These are phyloP conservation scores for Xylaria hypoxylon DNA, from an alignment of 2,329 filamentous ascomycete genomes.

Conservation along the genomic window DNA sequence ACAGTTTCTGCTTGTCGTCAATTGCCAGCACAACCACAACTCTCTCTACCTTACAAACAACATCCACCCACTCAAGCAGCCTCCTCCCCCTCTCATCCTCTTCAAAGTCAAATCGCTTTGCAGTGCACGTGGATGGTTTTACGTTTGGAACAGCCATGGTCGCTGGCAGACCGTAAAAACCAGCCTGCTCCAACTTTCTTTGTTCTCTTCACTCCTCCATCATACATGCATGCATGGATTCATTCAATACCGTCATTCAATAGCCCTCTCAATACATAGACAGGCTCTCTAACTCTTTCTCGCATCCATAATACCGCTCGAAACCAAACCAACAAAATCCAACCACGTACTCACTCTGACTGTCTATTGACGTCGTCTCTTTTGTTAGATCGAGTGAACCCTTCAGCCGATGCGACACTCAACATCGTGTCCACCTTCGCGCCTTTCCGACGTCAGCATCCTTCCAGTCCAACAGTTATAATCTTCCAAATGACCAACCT, in stretches of 20 bases:
- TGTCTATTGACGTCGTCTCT: conserved; percentile 3
- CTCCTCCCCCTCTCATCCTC: too few species aligned
- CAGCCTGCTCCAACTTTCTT: conserved; percentile 40
- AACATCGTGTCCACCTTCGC: conserved; percentile 32
- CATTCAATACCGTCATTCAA: conserved; percentile 16
- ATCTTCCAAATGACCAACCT: conserved; percentile 43
- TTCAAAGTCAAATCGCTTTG: not conserved
- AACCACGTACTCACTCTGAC: not conserved
- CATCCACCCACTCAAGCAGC: not conserved
- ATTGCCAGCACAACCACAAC: conserved; percentile 28
- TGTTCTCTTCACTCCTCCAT: conserved; percentile 40
- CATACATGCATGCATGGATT: conserved; percentile 28
- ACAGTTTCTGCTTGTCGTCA: conserved; percentile 41
- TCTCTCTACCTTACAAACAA: conserved; percentile 10
- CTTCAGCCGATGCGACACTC: conserved; percentile 40
- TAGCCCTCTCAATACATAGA: not conserved
- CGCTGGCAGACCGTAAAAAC: conserved; percentile 43
- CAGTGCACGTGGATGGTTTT: conserved; percentile 38
- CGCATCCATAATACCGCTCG: conserved; percentile 1
- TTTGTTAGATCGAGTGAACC: conserved; percentile 35
- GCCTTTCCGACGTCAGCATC: conserved; percentile 37
- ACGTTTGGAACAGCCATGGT: conserved; percentile 42
- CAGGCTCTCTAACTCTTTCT: not conserved
- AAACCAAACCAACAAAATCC: not conserved
- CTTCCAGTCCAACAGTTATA: conserved; percentile 33